Evolutionary conservation across 1,284 basidiomycete genomes (phyloP), one percentile per base, ranked within the genome.

Genomic region (Bjerkandera adusta): DNA sequence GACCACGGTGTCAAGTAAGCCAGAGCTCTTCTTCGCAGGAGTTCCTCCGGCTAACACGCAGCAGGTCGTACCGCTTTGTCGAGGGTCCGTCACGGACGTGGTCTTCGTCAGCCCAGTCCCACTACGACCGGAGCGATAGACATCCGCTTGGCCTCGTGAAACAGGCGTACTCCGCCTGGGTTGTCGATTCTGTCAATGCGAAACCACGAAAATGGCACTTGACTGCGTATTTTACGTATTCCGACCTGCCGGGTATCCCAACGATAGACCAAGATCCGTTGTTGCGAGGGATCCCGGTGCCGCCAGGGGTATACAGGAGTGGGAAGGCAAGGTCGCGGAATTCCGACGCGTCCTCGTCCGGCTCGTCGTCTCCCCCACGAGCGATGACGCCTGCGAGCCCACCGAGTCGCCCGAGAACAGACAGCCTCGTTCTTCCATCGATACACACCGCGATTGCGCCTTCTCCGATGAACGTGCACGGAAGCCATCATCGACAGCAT

Each of bases 141-240:
- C 72, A 74, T 49, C 77, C 78, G 36, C 57, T 68, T 25, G 79
- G 79, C 16, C 64, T 82, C 33, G 75, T 82, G 42, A 82, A 83
- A 60, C 80, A 82, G 59, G 77, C 80, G 18, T 83, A 83, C 60
- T 82, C 80, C 5, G 79, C 79, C 25, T 80, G 75, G 70, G 76
- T 81, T n/a, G 62, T 67, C 18, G 64, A 71, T 35, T 64, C 71
- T 42, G 68, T 69, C 27, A 69, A 71, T 51, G 63, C 67, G n/a
- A 72, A 67, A 53, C 74, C 73, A 39, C 69, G 74, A 52, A 81
- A 81, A 61, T 81, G 77, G 77, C 77, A 83, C 60, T 65, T 82
- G 46, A 82, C 79, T 24, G 77, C 78, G 27, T 81, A 82, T 58
- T 81, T 82, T 66, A 79, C 77, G 37, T 80, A 83, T 55, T 70